These are phyloP conservation scores for Fraxinus sp. DNA, from an alignment of 305 asterid genomes.

Conservation along the genomic window DNA sequence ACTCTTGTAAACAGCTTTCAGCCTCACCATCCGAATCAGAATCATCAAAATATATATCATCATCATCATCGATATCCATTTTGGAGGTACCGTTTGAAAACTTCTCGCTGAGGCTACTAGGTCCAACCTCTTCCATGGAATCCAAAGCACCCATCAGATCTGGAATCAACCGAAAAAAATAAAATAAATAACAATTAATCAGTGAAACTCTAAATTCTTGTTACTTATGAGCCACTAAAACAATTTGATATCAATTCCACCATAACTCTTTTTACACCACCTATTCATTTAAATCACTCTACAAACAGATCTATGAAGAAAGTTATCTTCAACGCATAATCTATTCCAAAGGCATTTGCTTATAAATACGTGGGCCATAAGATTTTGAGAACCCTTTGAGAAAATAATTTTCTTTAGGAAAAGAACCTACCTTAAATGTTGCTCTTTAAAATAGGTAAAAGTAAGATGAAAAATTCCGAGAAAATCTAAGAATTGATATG, in stretches of 20 bases:
- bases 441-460: not conserved
- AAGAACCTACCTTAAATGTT: not conserved
- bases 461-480: not conserved
- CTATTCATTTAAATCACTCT: not conserved
- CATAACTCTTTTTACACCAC: slow-evolving; percentile 10
- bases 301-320: not conserved
- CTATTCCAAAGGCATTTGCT: not conserved
- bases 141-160: slow-evolving; percentile 54
- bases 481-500: not conserved
- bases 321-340: not conserved
- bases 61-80: slow-evolving; percentile 60
- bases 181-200: not conserved
- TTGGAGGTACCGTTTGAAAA: slow-evolving; percentile 34
- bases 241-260: not conserved
- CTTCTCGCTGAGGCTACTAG: slow-evolving; percentile 47
- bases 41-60: slow-evolving; percentile 39
- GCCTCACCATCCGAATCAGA: slow-evolving; percentile 59
- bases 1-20: slow-evolving; percentile 41
- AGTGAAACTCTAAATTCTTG: not conserved
- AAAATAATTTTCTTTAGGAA: not conserved
- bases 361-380: not conserved
- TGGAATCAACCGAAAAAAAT: not conserved
- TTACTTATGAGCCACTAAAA: slow-evolving; percentile 8
- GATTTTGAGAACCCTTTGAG: not conserved
- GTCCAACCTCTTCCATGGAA: slow-evolving; percentile 45